Base-by-base conservation (phyloP, 805 yeast species). In the Lachancea dasiensis region DNA sequence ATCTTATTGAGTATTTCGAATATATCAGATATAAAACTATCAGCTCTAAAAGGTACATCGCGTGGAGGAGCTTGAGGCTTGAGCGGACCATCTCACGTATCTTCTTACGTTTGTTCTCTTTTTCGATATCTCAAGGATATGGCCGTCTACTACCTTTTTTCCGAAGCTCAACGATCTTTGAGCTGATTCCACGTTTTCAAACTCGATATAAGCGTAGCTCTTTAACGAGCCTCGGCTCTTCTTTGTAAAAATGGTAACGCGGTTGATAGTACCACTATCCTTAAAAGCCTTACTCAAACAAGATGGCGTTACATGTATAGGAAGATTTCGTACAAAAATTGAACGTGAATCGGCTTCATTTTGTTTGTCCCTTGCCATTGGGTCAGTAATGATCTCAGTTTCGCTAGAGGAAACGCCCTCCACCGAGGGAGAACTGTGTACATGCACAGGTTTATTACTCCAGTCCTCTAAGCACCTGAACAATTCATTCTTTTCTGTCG, bases 121-220 rank as follows among this genome's bases (percentile, higher is more conserved):
- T 31, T 57, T 58, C 29, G 66, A 58, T 2, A 77, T 76, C 29
- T 61, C 61, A 23, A 79, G 61, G 17, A 58, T 65, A 40, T 78
- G 64, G 1, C 69, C 75, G 29, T 68, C 63, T 39, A 79, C 63
- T 23, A 51, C 57, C 6, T 65, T 43, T 6, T 69, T 74, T 40
- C 69, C 61, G 24, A 71, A 48, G 8, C 49, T 52, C 31, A 79
- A 54, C 1, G 86, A 84, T 20, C 56, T 56, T 5, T 54, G 48
- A 5, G 72, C 78, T 11, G 70, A 58, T 5, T 61, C 69, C 4
- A 45, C 42, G 6, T 54, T 49, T 10, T 67, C 70, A 50, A 77
- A 80, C 47, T 81, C 79, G 22, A 80, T 64, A 47, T 77, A 80
- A 1, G 84, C 86, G 51, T 73, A 76, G 2, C 84, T 85, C 45